These are phyloP conservation scores for Alternaria dauci DNA, from an alignment of 2,329 filamentous ascomycete genomes.

Conservation along the genomic window DNA sequence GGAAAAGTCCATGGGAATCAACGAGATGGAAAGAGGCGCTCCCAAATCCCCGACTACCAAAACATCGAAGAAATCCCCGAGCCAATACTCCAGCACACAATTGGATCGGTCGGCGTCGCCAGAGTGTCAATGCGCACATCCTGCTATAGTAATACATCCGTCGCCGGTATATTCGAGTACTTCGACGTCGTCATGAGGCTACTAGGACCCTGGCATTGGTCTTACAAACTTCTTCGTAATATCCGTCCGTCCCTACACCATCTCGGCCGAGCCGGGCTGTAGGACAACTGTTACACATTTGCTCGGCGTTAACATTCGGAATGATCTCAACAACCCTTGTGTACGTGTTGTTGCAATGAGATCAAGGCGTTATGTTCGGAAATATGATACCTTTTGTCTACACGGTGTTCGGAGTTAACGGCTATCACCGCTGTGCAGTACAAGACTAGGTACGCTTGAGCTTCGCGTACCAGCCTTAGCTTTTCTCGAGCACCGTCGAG, in stretches of 20 bases:
- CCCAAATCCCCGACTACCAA: conserved; percentile 13
- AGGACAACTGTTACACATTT: not conserved
- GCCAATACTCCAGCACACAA: conserved; percentile 12
- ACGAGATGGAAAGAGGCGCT: conserved; percentile 15
- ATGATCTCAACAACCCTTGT: no score
- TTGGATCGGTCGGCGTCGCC: conserved; percentile 13
- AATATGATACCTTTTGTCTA: not conserved
- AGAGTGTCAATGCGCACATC: conserved; percentile 16
- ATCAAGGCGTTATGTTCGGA: not conserved
- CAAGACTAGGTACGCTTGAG: not conserved
- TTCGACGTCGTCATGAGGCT: not conserved
- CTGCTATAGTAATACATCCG: conserved; percentile 4
- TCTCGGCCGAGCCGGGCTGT: not conserved
- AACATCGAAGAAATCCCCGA: conserved; percentile 9
- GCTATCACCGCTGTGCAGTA: not conserved
- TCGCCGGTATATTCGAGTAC: conserved; percentile 3
- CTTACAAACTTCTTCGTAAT: not conserved
- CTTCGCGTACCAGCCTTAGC: not conserved
- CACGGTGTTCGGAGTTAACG: conserved; percentile 7
- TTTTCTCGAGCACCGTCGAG: not conserved
- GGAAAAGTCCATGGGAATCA: not conserved
- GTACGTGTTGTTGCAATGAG: not conserved
- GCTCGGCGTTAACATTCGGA: not conserved
- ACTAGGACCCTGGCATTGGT: not conserved
- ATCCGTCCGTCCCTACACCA: not conserved